Evolutionary conservation across 331 rosid genomes (phyloP).

Genomic region (Quercus tomentella): DNA sequence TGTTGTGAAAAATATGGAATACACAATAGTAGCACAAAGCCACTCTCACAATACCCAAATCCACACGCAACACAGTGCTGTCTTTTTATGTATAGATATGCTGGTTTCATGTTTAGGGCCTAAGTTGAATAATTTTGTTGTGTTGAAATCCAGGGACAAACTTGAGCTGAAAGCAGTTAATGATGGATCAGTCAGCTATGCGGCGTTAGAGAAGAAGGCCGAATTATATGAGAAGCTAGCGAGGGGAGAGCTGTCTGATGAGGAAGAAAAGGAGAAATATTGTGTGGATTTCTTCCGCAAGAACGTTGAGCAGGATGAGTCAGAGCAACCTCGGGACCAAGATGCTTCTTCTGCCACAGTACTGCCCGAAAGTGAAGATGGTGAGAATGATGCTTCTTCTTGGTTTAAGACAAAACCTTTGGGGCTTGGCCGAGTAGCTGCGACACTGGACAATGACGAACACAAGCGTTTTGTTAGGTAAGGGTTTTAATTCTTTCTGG

Average conservation of each 20-base stretch:
- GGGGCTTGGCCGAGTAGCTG: conserved; percentile 55
- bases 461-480: conserved; percentile 87
- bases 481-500: background rate
- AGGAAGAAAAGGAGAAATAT: conserved; percentile 82
- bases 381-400: conserved; percentile 27
- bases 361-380: conserved; percentile 42
- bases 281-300: conserved; percentile 84
- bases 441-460: conserved; percentile 48
- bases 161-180: conserved; percentile 80
- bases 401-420: conserved; percentile 43
- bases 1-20: too few species aligned
- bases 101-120: background rate
- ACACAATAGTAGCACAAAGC: too few species aligned
- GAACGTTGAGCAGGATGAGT: conserved; percentile 56
- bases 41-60: too few species aligned
- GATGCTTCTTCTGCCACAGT: conserved; percentile 15
- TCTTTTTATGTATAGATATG: background rate
- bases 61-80: background rate
- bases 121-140: background rate
- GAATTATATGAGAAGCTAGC: conserved; percentile 64
- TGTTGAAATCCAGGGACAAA: conserved; percentile 59
- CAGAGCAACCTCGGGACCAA: conserved; percentile 24
- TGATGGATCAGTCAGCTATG: conserved; percentile 77
- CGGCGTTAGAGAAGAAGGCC: conserved; percentile 82
- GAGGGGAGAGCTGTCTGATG: conserved; percentile 76